Conservation (phyloP, 306 rosid species). For the Erythrophleum fordii region DNA sequence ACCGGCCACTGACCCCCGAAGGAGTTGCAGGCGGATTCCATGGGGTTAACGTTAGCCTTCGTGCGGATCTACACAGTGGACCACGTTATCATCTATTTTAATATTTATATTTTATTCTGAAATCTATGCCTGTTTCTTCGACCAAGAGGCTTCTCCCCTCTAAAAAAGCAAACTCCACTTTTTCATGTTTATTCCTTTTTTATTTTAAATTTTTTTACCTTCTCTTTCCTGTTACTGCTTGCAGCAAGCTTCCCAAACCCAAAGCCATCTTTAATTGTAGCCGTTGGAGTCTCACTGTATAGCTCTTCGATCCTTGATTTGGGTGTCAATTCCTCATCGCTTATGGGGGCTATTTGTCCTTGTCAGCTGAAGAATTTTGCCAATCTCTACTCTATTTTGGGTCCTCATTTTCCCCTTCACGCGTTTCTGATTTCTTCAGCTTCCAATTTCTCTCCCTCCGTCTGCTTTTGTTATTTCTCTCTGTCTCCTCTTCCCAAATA, state of each 20-base stretch:
- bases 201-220: too few relatives aligned
- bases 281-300: not conserved
- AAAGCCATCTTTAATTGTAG: not conserved
- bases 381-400: constrained; percentile 10
- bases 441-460: not conserved
- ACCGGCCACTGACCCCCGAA: not conserved
- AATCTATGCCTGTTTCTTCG: too few relatives aligned
- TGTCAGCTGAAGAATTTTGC: not conserved
- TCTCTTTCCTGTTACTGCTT: not conserved
- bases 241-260: not conserved
- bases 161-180: too few relatives aligned
- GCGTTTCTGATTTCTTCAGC: constrained; percentile 14
- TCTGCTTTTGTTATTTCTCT: not conserved
- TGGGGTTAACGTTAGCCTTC: too few relatives aligned
- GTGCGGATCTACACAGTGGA: too few relatives aligned
- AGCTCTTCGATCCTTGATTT: not conserved
- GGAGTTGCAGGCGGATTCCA: constrained; percentile 1
- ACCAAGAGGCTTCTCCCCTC: too few relatives aligned
- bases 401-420: not conserved
- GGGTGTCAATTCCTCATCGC: not conserved
- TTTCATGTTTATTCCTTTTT: too few relatives aligned
- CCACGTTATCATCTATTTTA: too few relatives aligned
- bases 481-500: not conserved
- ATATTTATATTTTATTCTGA: too few relatives aligned
- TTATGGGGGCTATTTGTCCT: not conserved